These are phyloP conservation scores for Boletus austroedulis DNA, from an alignment of 1,284 basidiomycete genomes.

Conservation along the genomic window DNA sequence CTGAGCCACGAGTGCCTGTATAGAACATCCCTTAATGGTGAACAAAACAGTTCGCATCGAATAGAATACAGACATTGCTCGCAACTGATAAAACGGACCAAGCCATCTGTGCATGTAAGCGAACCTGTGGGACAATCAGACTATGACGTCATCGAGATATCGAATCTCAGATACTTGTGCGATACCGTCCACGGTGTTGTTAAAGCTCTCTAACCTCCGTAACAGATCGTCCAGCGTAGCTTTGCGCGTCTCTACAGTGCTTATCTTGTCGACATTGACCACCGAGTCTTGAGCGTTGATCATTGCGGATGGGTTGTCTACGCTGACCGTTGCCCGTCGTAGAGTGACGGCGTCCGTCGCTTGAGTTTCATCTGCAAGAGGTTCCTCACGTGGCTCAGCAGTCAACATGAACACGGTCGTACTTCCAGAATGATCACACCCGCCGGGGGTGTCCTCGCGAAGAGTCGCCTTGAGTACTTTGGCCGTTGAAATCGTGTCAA, in stretches of 20 bases:
- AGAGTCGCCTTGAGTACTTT: too few relatives aligned
- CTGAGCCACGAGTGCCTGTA: constrained; percentile 1
- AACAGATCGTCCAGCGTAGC: not conserved
- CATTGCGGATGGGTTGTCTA: too few relatives aligned
- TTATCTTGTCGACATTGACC: not conserved
- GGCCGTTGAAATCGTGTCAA: not conserved
- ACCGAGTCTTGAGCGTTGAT: not conserved
- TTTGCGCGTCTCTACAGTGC: not conserved
- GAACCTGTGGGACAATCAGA: not conserved
- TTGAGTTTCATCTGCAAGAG: too few relatives aligned
- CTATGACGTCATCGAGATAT: not conserved
- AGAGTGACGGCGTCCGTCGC: too few relatives aligned
- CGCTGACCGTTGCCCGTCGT: too few relatives aligned
- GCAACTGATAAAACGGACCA: not conserved
- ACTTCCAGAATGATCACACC: too few relatives aligned
- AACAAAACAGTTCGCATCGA: not conserved
- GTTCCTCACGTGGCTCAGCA: not conserved
- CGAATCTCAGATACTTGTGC: not conserved
- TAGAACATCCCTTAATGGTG: not conserved
- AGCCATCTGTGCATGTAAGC: not conserved
- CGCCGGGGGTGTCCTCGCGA: too few relatives aligned
- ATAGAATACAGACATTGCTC: not conserved
- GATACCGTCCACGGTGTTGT: not conserved
- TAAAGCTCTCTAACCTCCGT: not conserved
- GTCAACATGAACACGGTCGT: constrained; percentile 1